Evolutionary conservation across 2,329 filamentous ascomycete genomes (phyloP), one percentile per base, ranked within the genome.

Genomic region (Albifimbria verrucaria): DNA sequence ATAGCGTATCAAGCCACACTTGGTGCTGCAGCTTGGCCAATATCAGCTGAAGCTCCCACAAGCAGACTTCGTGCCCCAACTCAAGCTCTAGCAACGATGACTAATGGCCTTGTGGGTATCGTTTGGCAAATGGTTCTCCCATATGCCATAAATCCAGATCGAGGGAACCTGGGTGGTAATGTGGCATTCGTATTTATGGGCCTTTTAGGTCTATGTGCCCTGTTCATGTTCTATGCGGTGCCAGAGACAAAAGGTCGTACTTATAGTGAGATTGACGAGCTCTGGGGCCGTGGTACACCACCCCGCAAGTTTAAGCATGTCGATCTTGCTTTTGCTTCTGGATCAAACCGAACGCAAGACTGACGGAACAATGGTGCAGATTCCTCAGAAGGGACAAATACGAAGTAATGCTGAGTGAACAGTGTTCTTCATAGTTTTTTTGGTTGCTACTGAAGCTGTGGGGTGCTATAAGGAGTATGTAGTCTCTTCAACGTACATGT

Each of bases 131-230:
- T 62, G 23, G 52, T 57, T 15, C 50, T 62, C 28, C 59, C 62
- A 4, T 59, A 59, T 24, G 53, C 59, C 7, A 59, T 63, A 39
- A 64, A 62, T 42, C 59, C 59, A 2, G 58, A 62, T 36, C 51
- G 59, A 21, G 55, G 54, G 2, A 69, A 74, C 51, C 59, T 74
- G 2, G 65, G 66, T 9, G 69, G 66, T 2, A 73, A 72, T 54
- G 66, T 69, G 9, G 60, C 64, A 0, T 73, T 74, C 53, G 67
- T 74, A 18, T 74, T 73, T 52, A 69, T 66, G 4, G 67, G 61
- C 0, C 52, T 69, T 5, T 57, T 60, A 28, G 53, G 68, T 20
- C n/a, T 48, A 11, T n/a, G 54, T 23, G 59, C 62, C 7, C 53
- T 67, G n/a, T 71, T 62, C 50, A 28, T 73, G 7, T 60, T 61